Evolutionary conservation across 768 basidiomycete species (phyloP).

Genomic region (Termitomyces sp.): DNA sequence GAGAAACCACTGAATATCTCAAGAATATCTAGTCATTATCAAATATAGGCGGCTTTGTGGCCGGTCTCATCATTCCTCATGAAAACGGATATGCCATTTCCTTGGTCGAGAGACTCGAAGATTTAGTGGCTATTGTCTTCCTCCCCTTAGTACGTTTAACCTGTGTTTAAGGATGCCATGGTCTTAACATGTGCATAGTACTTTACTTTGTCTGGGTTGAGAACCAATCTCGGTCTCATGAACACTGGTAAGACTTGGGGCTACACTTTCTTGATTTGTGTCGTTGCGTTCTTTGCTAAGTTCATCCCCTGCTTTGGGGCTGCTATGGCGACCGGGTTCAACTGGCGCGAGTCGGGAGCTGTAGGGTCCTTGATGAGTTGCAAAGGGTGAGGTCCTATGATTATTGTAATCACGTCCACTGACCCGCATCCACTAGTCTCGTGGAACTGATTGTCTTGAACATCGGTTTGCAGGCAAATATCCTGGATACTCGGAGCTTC

Average conservation of each 20-base stretch:
- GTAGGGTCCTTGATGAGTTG: slow-evolving; percentile 88
- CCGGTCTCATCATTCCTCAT: slow-evolving; percentile 79
- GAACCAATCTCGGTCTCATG: slow-evolving; percentile 75
- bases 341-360: slow-evolving; percentile 69
- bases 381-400: slow-evolving; percentile 57
- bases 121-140: slow-evolving; percentile 71
- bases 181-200: slow-evolving; percentile 42
- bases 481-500: slow-evolving; percentile 65
- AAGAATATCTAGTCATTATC: slow-evolving; percentile 1
- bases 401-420: background rate
- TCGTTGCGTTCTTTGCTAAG: slow-evolving; percentile 75
- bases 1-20: slow-evolving; percentile 9
- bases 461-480: slow-evolving; percentile 68
- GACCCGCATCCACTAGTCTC: slow-evolving; percentile 32
- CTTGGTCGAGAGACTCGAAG: slow-evolving; percentile 82
- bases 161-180: background rate
- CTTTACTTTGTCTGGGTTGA: slow-evolving; percentile 75
- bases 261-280: slow-evolving; percentile 69
- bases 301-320: slow-evolving; percentile 65
- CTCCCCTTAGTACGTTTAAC: slow-evolving; percentile 65
- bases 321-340: slow-evolving; percentile 62
- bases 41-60: slow-evolving; percentile 66
- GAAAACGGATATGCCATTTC: slow-evolving; percentile 79
- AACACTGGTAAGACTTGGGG: slow-evolving; percentile 78
- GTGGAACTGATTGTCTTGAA: slow-evolving; percentile 93